A percentile compares a stretch with the other conserved stretches of the same genome.
phyloP scores from a whole-genome alignment of 225 moss, liverwort and hornwort species.

The Asterella californica region DNA sequence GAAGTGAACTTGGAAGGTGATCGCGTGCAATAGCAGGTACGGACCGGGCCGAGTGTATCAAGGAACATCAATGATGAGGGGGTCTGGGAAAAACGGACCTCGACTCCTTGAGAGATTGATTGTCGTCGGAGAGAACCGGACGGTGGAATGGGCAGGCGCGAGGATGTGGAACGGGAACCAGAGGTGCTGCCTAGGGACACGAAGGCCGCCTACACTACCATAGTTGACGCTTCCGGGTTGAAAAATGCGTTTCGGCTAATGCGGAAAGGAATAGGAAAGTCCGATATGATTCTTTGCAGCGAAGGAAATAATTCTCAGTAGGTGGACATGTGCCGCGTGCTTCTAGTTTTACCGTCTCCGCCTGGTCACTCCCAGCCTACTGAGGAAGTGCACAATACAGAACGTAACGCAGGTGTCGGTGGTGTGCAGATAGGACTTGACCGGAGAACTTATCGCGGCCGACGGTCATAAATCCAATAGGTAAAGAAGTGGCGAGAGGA shows the following conservation, averaged over 20 bases:
- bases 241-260: background rate
- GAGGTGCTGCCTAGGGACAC: background rate
- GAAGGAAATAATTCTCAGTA: conserved; percentile 6
- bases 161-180: background rate
- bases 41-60: background rate
- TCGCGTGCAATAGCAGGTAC: conserved; percentile 1
- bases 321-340: too few relatives aligned
- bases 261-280: background rate
- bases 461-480: conserved; percentile 10
- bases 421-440: background rate
- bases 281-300: background rate
- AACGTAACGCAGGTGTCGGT: background rate
- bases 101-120: background rate
- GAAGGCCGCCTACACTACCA: background rate
- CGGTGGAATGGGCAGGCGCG: background rate
- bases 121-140: background rate
- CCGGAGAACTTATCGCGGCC: conserved; percentile 8
- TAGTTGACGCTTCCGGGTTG: background rate
- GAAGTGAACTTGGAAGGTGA: too few relatives aligned
- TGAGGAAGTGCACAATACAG: too few relatives aligned
- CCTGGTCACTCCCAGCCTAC: too few relatives aligned
- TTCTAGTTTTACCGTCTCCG: too few relatives aligned
- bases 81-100: background rate
- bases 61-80: background rate
- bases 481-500: background rate